Percentiles rank a stretch among this genome's conserved stretches.
Evolutionary conservation across 768 basidiomycete species (phyloP).

Genomic region (Leucocoprinus birnbaumii): DNA sequence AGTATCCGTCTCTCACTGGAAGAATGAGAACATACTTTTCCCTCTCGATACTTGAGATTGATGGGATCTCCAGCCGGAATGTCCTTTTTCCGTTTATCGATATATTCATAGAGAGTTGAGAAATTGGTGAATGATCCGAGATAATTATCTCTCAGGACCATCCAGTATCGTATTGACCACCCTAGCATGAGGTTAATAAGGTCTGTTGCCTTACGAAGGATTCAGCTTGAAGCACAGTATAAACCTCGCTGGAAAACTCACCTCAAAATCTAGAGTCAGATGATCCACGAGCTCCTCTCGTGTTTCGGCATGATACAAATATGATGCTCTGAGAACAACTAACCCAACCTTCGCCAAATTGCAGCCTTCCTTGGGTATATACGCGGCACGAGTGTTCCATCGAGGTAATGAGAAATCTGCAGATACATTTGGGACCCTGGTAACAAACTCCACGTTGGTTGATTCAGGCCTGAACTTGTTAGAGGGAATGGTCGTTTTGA

Average conservation of each 20-base stretch:
- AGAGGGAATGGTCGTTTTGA: constrained; percentile 56
- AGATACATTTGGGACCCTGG: constrained; percentile 56
- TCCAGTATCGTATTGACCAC: constrained; percentile 86
- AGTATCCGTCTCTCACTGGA: background rate
- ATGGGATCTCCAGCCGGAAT: constrained; percentile 79
- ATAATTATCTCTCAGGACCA: constrained; percentile 91
- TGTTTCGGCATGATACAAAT: constrained; percentile 68
- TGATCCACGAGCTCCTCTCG: constrained; percentile 75
- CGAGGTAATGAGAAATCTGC: constrained; percentile 71
- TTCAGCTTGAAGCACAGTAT: background rate
- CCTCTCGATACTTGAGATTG: constrained; percentile 72
- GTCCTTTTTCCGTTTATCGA: constrained; percentile 59
- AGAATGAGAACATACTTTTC: constrained; percentile 45
- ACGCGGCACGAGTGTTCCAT: constrained; percentile 85
- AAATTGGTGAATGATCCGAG: constrained; percentile 94
- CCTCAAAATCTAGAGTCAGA: constrained; percentile 64
- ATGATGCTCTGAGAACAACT: constrained; percentile 64
- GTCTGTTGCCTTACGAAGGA: constrained; percentile 40
- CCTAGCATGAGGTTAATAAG: constrained; percentile 71
- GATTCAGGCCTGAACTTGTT: constrained; percentile 71
- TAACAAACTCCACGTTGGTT: constrained; percentile 61
- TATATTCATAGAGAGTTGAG: constrained; percentile 82
- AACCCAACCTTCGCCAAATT: constrained; percentile 58
- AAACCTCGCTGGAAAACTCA: constrained; percentile 25
- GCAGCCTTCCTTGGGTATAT: constrained; percentile 55